phyloP scores from a whole-genome alignment of 305 asterid genomes.

The Caryopteris hybrid region DNA sequence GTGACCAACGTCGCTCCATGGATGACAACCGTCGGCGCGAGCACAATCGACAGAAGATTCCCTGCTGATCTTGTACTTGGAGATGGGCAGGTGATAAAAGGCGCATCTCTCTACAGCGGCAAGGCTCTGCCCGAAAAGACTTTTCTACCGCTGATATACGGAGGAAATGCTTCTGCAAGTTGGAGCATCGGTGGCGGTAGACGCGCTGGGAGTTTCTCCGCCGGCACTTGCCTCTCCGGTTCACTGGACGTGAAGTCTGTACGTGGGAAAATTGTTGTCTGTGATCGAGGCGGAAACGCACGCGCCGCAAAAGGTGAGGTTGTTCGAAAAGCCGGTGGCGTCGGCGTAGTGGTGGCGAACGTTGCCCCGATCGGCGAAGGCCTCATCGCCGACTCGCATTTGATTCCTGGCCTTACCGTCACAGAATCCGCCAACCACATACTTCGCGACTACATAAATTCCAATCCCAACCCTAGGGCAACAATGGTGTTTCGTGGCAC shows the following conservation, averaged over 20 bases:
- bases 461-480: conserved; percentile 53
- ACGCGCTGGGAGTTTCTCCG: conserved; percentile 32
- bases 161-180: conserved; percentile 46
- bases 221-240: conserved; percentile 43
- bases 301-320: conserved; percentile 67
- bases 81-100: conserved; percentile 47
- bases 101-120: conserved; percentile 56
- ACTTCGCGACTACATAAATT: conserved; percentile 39
- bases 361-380: conserved; percentile 80
- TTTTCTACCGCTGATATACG: conserved; percentile 47
- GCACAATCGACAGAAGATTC: conserved; percentile 76
- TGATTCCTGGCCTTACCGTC: conserved; percentile 62
- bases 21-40: conserved; percentile 84
- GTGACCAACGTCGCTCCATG: conserved; percentile 84
- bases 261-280: conserved; percentile 70
- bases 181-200: conserved; percentile 24
- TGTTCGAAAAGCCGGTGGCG: conserved; percentile 62
- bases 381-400: conserved; percentile 63
- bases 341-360: conserved; percentile 63
- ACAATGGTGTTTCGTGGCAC: conserved; percentile 61
- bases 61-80: conserved; percentile 58
- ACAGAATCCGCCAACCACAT: conserved; percentile 44
- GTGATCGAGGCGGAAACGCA: conserved; percentile 68
- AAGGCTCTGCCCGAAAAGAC: conserved; percentile 17
- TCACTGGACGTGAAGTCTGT: conserved; percentile 44